Evolutionary conservation across 192 early-diverging fungal genomes (phyloP).

Genomic region (Diversispora epigaea): DNA sequence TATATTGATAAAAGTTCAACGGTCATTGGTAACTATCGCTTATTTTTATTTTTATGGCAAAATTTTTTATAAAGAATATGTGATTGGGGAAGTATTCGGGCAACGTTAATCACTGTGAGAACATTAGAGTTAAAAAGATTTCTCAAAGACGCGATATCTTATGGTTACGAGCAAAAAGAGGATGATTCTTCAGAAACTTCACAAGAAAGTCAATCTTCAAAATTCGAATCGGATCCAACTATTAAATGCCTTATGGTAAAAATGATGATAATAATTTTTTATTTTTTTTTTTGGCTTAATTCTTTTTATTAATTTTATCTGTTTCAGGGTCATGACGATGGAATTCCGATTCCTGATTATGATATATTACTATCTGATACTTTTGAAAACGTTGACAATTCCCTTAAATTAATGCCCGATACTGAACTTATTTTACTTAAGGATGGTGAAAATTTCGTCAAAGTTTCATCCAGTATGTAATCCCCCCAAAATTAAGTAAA

Average conservation of each 20-base stretch:
- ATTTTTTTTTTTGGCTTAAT: not conserved
- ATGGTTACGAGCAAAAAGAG: slow-evolving; percentile 24
- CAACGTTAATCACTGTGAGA: slow-evolving; percentile 26
- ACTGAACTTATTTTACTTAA: slow-evolving; percentile 9
- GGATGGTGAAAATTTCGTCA: not conserved
- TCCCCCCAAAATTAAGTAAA: no score
- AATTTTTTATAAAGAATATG: slow-evolving; percentile 23
- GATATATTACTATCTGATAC: slow-evolving; percentile 7
- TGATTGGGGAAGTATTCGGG: slow-evolving; percentile 27
- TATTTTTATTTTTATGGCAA: not conserved
- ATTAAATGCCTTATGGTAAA: slow-evolving; percentile 8
- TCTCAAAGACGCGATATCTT: slow-evolving; percentile 23
- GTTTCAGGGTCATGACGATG: slow-evolving; percentile 12
- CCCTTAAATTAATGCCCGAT: slow-evolving; percentile 23
- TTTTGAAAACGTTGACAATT: slow-evolving; percentile 11
- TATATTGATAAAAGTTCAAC: not conserved
- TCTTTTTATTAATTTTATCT: not conserved
- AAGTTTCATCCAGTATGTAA: slow-evolving; percentile 16
- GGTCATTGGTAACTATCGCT: not conserved
- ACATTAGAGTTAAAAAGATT: slow-evolving; percentile 15
- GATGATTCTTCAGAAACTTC: slow-evolving; percentile 8
- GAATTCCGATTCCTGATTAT: slow-evolving; percentile 14
- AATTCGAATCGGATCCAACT: not conserved
- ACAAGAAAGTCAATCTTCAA: not conserved
- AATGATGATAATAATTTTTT: not conserved